Evolutionary conservation across 345 rosid genomes (phyloP), one percentile per base, ranked within the genome.

Genomic region (Aquilaria yunnanensis): DNA sequence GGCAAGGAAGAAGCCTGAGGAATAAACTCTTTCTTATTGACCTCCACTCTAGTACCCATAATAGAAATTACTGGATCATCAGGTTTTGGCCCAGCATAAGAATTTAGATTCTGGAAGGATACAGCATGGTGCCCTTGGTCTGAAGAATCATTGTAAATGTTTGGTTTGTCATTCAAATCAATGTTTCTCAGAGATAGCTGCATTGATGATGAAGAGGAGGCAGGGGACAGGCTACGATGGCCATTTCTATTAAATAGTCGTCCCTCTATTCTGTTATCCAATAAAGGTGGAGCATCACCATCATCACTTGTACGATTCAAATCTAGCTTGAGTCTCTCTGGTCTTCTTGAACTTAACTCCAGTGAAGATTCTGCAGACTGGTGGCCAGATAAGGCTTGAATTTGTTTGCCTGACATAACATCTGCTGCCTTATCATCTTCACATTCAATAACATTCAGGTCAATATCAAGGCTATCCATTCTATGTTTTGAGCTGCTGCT

Each of bases 141-240:
- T 23, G 75, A 74, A 68, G 80, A 68, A 58, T 85, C 84, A 23
- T 54, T 77, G 43, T 72, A 78, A 66, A 70, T 66, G 57, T 63
- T 67, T 8, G 99, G 96, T 50, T 80, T 77, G 69, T 94, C 99
- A 65, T 94, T 94, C 84, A 94, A 80, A 83, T 94, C 96, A 62
- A 94, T 78, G 74, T 82, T 91, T 80, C 90, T 85, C 63, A 75
- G 60, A 30, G 76, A 67, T 54, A 78, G 86, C 78, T 76, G 96
- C 83, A 76, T 65, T n/a, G 83, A 74, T 16, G 97, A 91, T 12
- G 89, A 85, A 10, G 96, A 85, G 34, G 95, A 84, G 47, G 83
- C 86, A 52, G 91, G 92, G 57, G 97, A 85, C 12, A 87, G 91
- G 67, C 81, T 86, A 61, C 74, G 81, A 69, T 73, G 86, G 61